phyloP scores from a whole-genome alignment of 2,329 filamentous ascomycete genomes.

The Diaporthe vexans region DNA sequence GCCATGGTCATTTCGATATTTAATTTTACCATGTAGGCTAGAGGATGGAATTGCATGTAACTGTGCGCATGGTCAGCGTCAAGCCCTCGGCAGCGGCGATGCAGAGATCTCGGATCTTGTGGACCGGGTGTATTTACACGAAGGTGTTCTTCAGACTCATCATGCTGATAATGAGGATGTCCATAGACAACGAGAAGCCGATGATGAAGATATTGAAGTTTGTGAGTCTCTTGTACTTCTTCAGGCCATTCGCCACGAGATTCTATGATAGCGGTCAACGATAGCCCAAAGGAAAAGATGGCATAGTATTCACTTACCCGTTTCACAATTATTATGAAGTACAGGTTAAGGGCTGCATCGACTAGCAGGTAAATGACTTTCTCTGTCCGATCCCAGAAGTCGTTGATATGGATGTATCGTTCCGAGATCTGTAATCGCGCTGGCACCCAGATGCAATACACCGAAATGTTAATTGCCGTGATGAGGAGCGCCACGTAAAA shows the following conservation, averaged over 20 bases:
- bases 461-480: conserved; percentile 63
- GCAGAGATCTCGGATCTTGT: neutral
- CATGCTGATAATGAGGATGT: conserved; percentile 56
- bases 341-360: conserved; percentile 63
- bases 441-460: conserved; percentile 69
- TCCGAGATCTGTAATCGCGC: conserved; percentile 59
- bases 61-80: neutral
- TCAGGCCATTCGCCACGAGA: conserved; percentile 49
- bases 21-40: conserved; percentile 61
- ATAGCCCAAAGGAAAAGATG: neutral
- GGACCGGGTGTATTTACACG: conserved; percentile 44
- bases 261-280: neutral
- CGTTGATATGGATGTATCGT: conserved; percentile 60
- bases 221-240: conserved; percentile 60
- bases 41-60: conserved; percentile 61
- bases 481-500: conserved; percentile 58
- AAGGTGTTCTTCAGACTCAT: conserved; percentile 60
- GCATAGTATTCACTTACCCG: neutral
- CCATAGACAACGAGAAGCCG: conserved; percentile 59
- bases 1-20: conserved; percentile 64
- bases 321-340: conserved; percentile 54
- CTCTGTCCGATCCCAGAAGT: conserved; percentile 66
- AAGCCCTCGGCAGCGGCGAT: neutral
- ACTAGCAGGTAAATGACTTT: conserved; percentile 65
- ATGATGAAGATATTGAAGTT: conserved; percentile 62